Conservation (phyloP, 805 yeast genomes). For the Yarrowia porcina region DNA sequence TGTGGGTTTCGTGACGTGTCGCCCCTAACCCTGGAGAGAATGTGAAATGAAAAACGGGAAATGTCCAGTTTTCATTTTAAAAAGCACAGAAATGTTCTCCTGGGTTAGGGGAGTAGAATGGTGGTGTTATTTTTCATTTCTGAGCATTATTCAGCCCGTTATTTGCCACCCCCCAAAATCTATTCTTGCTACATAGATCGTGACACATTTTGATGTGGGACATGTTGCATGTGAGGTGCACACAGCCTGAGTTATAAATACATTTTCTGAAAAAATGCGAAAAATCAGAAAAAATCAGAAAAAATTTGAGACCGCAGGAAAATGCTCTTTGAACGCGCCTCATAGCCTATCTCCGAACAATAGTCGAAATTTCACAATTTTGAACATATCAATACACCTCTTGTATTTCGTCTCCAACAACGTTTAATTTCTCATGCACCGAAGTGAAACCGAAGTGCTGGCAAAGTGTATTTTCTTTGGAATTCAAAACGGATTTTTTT, state of each 20-base stretch:
- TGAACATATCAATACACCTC: neutral
- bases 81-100: too few species aligned
- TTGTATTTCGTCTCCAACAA: neutral
- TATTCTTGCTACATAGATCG: neutral
- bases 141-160: neutral
- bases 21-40: neutral
- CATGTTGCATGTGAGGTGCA: neutral
- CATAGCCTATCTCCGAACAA: too few species aligned
- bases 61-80: too few species aligned
- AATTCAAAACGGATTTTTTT: too few species aligned
- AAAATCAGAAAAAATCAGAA: neutral
- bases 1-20: neutral
- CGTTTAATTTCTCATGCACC: neutral
- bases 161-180: too few species aligned
- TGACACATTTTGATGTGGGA: neutral
- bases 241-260: neutral
- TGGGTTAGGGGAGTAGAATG: too few species aligned
- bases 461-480: too few species aligned
- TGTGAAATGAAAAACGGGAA: too few species aligned
- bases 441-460: neutral
- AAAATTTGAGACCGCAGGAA: neutral
- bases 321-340: too few species aligned
- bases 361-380: neutral
- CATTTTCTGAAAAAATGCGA: neutral
- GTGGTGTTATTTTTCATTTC: neutral